These are phyloP conservation scores for Lactarius akahatsu DNA, from an alignment of 768 basidiomycete genomes.

Conservation along the genomic window DNA sequence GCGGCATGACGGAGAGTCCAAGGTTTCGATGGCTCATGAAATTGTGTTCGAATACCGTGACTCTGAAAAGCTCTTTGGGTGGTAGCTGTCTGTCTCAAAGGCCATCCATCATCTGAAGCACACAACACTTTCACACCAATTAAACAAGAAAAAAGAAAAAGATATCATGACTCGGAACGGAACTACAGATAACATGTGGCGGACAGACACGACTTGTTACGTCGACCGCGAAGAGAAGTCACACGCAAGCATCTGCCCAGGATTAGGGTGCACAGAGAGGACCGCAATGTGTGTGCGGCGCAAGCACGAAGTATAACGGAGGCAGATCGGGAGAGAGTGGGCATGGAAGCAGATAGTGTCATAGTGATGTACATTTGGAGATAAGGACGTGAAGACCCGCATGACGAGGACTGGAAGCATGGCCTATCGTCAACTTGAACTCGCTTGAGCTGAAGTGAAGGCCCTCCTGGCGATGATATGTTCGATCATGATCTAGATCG, in stretches of 20 bases:
- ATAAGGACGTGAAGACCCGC: background rate
- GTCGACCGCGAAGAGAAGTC: background rate
- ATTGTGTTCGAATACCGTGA: no score
- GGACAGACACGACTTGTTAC: background rate
- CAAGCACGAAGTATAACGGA: background rate
- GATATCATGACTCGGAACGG: no score
- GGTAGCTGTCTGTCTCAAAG: no score
- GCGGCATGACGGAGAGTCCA: no score
- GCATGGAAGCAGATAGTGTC: background rate
- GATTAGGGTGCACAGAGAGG: background rate
- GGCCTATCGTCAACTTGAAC: background rate
- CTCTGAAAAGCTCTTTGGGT: no score
- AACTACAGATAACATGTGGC: no score
- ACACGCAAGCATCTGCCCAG: background rate
- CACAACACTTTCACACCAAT: no score
- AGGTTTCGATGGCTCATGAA: no score
- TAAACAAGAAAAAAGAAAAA: no score
- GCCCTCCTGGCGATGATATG: background rate
- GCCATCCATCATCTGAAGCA: no score
- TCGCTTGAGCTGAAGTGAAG: background rate
- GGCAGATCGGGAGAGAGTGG: background rate
- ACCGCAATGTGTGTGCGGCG: background rate
- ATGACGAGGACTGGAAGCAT: background rate
- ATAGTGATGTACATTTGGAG: background rate
- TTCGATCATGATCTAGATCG: background rate